Evolutionary conservation across 2,329 filamentous ascomycete species (phyloP), one percentile per base, ranked within the genome.

Genomic region (Exophiala mesophila): DNA sequence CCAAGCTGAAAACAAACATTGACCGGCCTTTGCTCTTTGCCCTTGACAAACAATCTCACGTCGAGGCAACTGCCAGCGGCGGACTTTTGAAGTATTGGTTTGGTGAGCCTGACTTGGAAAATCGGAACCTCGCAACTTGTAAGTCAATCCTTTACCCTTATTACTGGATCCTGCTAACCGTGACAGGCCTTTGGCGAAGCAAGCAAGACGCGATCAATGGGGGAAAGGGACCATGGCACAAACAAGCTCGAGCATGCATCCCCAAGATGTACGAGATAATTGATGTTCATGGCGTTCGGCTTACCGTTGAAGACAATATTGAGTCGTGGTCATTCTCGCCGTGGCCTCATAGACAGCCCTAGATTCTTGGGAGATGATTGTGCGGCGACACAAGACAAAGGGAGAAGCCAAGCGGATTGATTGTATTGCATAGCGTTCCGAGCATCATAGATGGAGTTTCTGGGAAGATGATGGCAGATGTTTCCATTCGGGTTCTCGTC

Each of bases 1-100:
- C 85, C 4, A 76, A 73, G 51, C 77, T 95, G 42, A 79, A 80
- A 26, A 71, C 75, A 2, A 76, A 72, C 9, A 83, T 82, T 1
- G 78, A 87, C 49, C 78, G 79, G 45, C 76, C 76, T 8, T 73
- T 83, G 45, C 73, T 95, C 28, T 81, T 81, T 29, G 71, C 73
- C 18, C 72, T 95, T 21, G 89, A 95, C 64, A 81, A 82, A 58
- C 79, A 79, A 45, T 85, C 85, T 5, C 88, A 95, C 61, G 73
- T 77, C 17, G 88, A 95, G 62, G 89, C 89, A 9, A 82, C 82
- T 13, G 74, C 74, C 28, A 85, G 80, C 56, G 88, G 88, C 4
- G 88, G 88, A 0, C 76, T 96, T 59, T 66, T 95, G 59, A 94
- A 94, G 77, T 95, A 96, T 65, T 95, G 89, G 88, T 95, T 94